Evolutionary conservation across 495 filamentous ascomycete genomes (phyloP).

Genomic region (Penicillium longicatenatum): DNA sequence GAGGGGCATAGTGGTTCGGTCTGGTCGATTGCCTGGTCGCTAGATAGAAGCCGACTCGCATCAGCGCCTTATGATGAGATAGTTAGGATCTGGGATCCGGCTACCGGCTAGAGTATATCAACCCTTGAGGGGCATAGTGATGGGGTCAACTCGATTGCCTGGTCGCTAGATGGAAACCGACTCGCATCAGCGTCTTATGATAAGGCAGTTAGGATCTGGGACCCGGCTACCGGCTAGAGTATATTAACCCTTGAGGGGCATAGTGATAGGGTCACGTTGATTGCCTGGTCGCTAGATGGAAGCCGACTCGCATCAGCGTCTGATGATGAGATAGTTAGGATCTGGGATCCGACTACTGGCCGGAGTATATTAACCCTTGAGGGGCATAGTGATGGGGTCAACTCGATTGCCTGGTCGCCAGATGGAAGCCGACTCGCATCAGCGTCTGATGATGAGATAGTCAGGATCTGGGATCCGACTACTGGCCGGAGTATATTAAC

Average conservation of each 20-base stretch:
- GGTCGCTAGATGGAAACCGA: conserved; percentile 16
- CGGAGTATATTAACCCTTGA: conserved; percentile 1
- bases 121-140: not conserved
- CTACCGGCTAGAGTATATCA: not conserved
- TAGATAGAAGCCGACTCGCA: not conserved
- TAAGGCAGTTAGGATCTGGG: conserved; percentile 15
- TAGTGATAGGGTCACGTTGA: not conserved
- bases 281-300: conserved; percentile 8
- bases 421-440: no score
- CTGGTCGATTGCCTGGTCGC: conserved; percentile 6
- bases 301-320: conserved; percentile 7
- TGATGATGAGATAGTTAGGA: not conserved
- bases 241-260: conserved; percentile 8
- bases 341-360: conserved; percentile 1
- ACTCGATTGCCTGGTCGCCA: no score
- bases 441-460: no score
- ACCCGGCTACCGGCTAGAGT: conserved; percentile 7
- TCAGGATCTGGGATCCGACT: no score
- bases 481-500: no score
- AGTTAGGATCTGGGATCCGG: not conserved
- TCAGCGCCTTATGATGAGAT: not conserved
- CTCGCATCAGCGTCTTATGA: conserved; percentile 11
- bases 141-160: not conserved
- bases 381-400: no score
- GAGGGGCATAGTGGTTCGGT: conserved; percentile 6